phyloP scores from a whole-genome alignment of 495 filamentous ascomycete species.

The Talaromyces thailandensis region DNA sequence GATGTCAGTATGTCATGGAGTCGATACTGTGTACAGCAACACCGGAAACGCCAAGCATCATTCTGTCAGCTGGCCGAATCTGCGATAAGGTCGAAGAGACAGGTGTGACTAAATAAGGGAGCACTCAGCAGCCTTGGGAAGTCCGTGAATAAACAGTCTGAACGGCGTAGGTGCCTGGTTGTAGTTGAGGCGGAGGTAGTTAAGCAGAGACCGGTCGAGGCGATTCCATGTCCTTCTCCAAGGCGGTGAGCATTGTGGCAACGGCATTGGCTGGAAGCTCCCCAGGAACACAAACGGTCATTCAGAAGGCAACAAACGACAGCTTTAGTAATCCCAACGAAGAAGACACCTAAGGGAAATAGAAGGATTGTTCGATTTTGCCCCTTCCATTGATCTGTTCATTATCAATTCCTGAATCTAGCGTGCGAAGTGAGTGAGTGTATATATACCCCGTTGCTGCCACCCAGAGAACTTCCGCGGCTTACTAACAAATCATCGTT shows the following conservation, averaged over 20 bases:
- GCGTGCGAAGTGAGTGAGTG: background rate
- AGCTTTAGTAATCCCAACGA: background rate
- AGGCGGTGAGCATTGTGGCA: background rate
- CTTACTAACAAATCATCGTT: background rate
- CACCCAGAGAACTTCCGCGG: background rate
- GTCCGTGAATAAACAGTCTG: background rate
- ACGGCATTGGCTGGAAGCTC: background rate
- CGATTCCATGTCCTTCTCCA: slow-evolving; percentile 6
- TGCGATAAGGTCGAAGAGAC: background rate
- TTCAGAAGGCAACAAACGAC: background rate
- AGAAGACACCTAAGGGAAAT: background rate
- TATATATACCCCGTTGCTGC: background rate
- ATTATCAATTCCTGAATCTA: background rate
- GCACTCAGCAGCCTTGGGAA: background rate
- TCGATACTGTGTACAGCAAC: background rate
- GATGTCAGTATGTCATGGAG: background rate
- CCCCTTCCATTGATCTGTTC: background rate
- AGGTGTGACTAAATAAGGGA: background rate
- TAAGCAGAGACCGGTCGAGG: background rate
- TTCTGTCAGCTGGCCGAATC: background rate
- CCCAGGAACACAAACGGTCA: background rate
- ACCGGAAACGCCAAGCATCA: background rate
- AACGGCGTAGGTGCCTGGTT: background rate
- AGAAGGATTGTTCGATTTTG: background rate
- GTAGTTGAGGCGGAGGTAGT: background rate